phyloP scores from a whole-genome alignment of 2,329 filamentous ascomycete genomes.

The Tolypocladium amazonense region DNA sequence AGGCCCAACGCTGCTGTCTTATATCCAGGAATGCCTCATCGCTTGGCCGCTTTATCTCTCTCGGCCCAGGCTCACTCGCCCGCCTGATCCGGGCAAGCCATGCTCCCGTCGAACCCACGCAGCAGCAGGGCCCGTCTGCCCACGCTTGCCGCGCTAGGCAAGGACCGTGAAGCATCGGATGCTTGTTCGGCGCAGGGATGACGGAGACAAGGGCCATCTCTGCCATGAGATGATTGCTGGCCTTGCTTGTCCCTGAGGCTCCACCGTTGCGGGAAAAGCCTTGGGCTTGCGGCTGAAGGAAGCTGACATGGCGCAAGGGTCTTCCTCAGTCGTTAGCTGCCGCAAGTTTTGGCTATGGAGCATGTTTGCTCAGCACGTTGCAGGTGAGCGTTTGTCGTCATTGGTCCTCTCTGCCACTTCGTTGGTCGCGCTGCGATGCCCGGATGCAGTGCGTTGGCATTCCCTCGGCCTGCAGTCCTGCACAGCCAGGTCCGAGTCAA shows the following conservation, averaged over 20 bases:
- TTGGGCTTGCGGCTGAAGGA: slow-evolving; percentile 4
- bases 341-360: not conserved
- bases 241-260: not conserved
- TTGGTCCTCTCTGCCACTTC: not conserved
- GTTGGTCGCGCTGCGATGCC: not conserved
- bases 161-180: not conserved
- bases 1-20: not conserved
- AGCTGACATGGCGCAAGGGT: slow-evolving; percentile 1
- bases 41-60: not conserved
- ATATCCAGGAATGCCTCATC: not conserved
- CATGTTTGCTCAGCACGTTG: not conserved
- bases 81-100: not conserved
- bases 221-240: not conserved
- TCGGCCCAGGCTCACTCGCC: not conserved
- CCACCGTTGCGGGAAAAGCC: not conserved
- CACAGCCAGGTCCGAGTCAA: not conserved
- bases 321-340: not conserved
- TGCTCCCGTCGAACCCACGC: not conserved
- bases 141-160: not conserved
- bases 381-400: not conserved
- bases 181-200: not conserved
- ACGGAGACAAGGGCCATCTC: not conserved
- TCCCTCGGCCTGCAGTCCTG: not conserved
- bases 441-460: not conserved
- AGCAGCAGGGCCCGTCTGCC: not conserved